Conservation (phyloP, 179 eudicot genomes). For the Spinacia oleracea region DNA sequence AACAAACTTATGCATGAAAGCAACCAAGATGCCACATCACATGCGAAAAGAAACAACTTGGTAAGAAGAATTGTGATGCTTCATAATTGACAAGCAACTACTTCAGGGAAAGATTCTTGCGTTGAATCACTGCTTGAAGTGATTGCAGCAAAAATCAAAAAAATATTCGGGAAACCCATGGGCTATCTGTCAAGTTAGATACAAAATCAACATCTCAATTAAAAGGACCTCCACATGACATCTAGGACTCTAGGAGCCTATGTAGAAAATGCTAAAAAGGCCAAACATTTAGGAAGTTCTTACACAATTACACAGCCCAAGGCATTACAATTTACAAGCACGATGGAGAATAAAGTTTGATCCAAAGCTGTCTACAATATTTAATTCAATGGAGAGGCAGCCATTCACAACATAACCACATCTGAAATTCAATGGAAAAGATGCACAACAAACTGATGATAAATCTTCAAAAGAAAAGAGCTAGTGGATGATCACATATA, state of each 20-base stretch:
- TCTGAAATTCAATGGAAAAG: neutral
- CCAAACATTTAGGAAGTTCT: neutral
- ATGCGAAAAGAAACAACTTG: neutral
- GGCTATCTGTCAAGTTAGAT: neutral
- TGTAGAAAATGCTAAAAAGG: no score
- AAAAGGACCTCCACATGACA: neutral
- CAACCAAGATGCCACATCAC: neutral
- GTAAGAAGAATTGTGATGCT: neutral
- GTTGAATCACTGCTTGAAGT: neutral
- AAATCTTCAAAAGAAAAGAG: neutral
- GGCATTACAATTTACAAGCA: neutral
- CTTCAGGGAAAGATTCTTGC: neutral
- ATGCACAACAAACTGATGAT: no score
- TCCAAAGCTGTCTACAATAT: neutral
- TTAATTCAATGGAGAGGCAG: neutral
- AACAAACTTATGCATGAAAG: neutral
- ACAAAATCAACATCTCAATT: neutral
- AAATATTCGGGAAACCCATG: neutral
- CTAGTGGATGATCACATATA: neutral
- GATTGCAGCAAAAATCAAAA: neutral
- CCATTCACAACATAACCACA: neutral
- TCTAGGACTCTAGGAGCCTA: no score
- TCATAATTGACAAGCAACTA: conserved; percentile 1
- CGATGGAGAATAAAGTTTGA: neutral
- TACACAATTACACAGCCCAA: no score